Percentiles rank a stretch among this genome's conserved stretches.
phyloP scores from a whole-genome alignment of 2,329 filamentous ascomycete genomes.

The Clathrospora elynae region DNA sequence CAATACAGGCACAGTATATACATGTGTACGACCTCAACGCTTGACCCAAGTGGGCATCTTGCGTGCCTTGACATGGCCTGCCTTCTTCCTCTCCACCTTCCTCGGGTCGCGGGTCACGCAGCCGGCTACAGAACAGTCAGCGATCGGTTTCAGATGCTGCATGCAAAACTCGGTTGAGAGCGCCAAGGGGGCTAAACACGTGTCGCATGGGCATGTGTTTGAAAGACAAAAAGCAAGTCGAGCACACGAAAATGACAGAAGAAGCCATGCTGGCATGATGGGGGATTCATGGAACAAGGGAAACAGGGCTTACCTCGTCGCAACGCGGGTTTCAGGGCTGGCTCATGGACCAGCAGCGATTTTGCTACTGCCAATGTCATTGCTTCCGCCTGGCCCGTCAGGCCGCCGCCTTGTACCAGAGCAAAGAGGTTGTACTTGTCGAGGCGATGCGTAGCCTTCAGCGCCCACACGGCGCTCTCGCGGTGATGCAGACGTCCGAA shows the following conservation, averaged over 20 bases:
- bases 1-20: constrained; percentile 32
- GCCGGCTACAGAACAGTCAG: constrained; percentile 71
- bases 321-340: constrained; percentile 83
- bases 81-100: constrained; percentile 97
- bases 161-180: constrained; percentile 12
- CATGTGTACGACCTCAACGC: constrained; percentile 54
- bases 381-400: constrained; percentile 94
- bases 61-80: constrained; percentile 91
- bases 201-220: constrained; percentile 9
- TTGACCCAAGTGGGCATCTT: constrained; percentile 99
- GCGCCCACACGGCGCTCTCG: constrained; percentile 89
- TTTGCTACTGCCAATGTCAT: constrained; percentile 88
- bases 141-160: constrained; percentile 23
- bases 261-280: not conserved
- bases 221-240: constrained; percentile 4
- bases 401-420: constrained; percentile 80
- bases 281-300: not conserved
- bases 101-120: constrained; percentile 89
- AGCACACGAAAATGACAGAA: constrained; percentile 4
- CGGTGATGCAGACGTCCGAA: constrained; percentile 92
- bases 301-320: constrained; percentile 74
- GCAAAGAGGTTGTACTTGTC: constrained; percentile 99
- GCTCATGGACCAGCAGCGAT: constrained; percentile 88
- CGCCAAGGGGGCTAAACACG: constrained; percentile 11
- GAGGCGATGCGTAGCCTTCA: constrained; percentile 79